phyloP scores from a whole-genome alignment of 108 stramenopile genomes.

The Cyclotella sp. region DNA sequence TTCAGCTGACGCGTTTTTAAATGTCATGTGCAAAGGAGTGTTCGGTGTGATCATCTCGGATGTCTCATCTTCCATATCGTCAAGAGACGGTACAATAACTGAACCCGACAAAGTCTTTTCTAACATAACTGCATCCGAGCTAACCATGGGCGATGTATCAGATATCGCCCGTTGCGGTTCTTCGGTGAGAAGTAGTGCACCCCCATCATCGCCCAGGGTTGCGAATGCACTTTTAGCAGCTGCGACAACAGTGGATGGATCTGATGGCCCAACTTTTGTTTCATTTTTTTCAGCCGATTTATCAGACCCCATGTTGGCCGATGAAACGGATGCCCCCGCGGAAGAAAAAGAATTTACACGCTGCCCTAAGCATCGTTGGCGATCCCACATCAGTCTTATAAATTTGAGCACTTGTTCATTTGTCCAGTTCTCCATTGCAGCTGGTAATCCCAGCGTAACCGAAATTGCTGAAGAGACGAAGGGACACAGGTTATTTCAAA shows the following conservation, averaged over 20 bases:
- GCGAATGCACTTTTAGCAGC: slow-evolving; percentile 79
- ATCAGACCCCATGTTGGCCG: slow-evolving; percentile 9
- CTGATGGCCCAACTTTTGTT: slow-evolving; percentile 64
- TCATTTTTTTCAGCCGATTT: slow-evolving; percentile 18
- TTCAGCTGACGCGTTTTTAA: slow-evolving; percentile 26
- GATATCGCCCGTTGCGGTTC: slow-evolving; percentile 55
- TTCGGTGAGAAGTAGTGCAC: slow-evolving; percentile 65
- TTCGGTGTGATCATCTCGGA: slow-evolving; percentile 12
- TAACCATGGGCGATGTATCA: slow-evolving; percentile 68
- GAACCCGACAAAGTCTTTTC: slow-evolving; percentile 73
- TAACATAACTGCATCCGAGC: slow-evolving; percentile 70
- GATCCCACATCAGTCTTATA: slow-evolving; percentile 82
- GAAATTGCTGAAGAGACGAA: slow-evolving; percentile 60
- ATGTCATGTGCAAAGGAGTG: slow-evolving; percentile 20
- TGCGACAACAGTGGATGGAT: slow-evolving; percentile 78
- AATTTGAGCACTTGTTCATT: slow-evolving; percentile 85
- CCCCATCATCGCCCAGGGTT: slow-evolving; percentile 63
- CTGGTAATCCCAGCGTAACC: slow-evolving; percentile 77
- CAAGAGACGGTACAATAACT: slow-evolving; percentile 46
- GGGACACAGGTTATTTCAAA: neutral
- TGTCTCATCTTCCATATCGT: slow-evolving; percentile 36
- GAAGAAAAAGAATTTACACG: slow-evolving; percentile 9
- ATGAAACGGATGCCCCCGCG: slow-evolving; percentile 17
- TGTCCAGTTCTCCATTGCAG: slow-evolving; percentile 76
- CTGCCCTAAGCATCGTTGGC: slow-evolving; percentile 50